These are phyloP conservation scores for Tricholoma terreum DNA, from an alignment of 768 basidiomycete genomes.

Conservation along the genomic window DNA sequence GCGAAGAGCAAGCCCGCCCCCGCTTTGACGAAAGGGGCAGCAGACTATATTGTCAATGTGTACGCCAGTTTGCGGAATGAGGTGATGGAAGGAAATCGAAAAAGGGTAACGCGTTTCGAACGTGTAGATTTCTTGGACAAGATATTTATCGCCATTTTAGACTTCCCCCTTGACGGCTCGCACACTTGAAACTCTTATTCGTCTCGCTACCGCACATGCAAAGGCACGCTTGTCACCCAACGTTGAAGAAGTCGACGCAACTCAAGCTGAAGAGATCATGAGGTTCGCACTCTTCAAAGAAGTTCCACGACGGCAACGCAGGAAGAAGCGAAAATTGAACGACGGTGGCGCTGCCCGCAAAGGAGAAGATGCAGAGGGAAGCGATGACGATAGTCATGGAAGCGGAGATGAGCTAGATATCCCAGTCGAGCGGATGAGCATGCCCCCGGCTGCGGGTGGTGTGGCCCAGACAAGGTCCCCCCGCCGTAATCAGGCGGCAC, in stretches of 20 bases:
- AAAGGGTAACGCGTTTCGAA: constrained; percentile 52
- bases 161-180: constrained; percentile 97
- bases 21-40: constrained; percentile 86
- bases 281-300: constrained; percentile 98
- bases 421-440: constrained; percentile 48
- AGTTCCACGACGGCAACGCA: constrained; percentile 76
- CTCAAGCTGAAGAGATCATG: constrained; percentile 90
- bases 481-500: constrained; percentile 31
- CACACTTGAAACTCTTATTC: constrained; percentile 97
- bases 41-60: constrained; percentile 89
- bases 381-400: constrained; percentile 55
- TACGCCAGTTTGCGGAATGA: constrained; percentile 93
- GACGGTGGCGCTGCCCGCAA: constrained; percentile 53
- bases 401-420: constrained; percentile 39
- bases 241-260: constrained; percentile 83
- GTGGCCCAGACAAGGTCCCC: constrained; percentile 14
- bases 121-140: constrained; percentile 5
- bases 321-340: constrained; percentile 87
- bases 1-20: constrained; percentile 88
- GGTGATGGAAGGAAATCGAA: constrained; percentile 83
- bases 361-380: constrained; percentile 44
- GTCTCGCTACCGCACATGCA: constrained; percentile 96
- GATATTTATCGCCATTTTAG: constrained; percentile 39
- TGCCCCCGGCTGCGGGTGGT: constrained; percentile 36
- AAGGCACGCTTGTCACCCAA: constrained; percentile 87